Conservation (phyloP, 2,329 filamentous ascomycete species). For the Pseudocercospora musae region DNA sequence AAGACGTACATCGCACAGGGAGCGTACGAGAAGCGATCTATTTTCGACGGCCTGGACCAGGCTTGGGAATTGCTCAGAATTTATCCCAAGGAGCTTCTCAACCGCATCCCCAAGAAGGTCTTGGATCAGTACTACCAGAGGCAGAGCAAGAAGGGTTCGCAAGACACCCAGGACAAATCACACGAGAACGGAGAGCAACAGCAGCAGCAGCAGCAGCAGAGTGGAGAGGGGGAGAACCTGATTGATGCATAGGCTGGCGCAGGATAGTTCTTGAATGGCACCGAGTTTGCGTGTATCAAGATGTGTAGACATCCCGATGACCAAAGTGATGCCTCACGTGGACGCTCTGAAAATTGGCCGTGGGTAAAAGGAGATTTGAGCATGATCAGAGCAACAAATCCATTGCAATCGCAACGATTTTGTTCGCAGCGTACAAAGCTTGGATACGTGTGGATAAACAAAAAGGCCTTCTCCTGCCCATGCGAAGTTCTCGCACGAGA, state of each 20-base stretch:
- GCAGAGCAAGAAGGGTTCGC: slow-evolving; percentile 41
- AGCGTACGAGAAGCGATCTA: slow-evolving; percentile 84
- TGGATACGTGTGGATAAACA: not conserved
- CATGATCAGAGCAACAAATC: not conserved
- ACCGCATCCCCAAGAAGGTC: slow-evolving; percentile 64
- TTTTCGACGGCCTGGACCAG: slow-evolving; percentile 90
- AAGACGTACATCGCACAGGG: slow-evolving; percentile 90
- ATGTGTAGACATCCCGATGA: slow-evolving; percentile 11
- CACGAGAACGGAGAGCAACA: slow-evolving; percentile 28
- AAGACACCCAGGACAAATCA: slow-evolving; percentile 46
- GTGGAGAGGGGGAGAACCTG: slow-evolving; percentile 30
- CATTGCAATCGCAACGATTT: not conserved
- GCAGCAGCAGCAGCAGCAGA: slow-evolving; percentile 31
- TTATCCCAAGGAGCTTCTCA: slow-evolving; percentile 96
- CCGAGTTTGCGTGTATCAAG: not conserved
- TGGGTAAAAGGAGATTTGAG: not conserved
- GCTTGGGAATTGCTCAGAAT: slow-evolving; percentile 96
- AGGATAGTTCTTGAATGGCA: not conserved
- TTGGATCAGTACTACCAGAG: slow-evolving; percentile 52
- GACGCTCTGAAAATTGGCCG: no score
- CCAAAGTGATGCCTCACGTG: not conserved
- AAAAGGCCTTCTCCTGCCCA: not conserved
- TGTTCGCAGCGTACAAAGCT: not conserved
- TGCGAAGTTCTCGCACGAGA: not conserved
- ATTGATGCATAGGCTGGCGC: slow-evolving; percentile 23